A percentile compares a stretch with the other conserved stretches of the same genome.
Conservation (phyloP, 1,139 yeast genomes). For the Kodamaea arcana region DNA sequence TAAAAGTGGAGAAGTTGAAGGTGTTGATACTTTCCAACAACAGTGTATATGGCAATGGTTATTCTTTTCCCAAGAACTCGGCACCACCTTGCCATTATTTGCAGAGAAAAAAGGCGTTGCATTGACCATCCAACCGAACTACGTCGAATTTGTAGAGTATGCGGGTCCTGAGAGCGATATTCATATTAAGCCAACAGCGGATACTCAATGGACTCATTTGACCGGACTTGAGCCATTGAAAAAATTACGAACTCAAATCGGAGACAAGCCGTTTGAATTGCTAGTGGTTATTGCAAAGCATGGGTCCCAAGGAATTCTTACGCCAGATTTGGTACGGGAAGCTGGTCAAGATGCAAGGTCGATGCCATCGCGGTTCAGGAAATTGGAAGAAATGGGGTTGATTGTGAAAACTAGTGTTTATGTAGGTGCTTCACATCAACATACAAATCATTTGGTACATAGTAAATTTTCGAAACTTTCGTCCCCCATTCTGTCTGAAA, state of each 20-base stretch:
- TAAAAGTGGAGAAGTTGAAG: slow-evolving; percentile 2
- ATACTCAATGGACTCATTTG: slow-evolving; percentile 39
- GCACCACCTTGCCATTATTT: slow-evolving; percentile 14
- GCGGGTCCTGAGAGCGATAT: slow-evolving; percentile 15
- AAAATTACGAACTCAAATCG: slow-evolving; percentile 29
- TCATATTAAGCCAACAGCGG: slow-evolving; percentile 32
- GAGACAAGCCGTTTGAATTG: slow-evolving; percentile 41
- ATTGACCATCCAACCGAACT: slow-evolving; percentile 18
- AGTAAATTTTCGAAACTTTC: slow-evolving; percentile 26
- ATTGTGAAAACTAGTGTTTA: slow-evolving; percentile 41
- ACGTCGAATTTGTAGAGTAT: slow-evolving; percentile 16
- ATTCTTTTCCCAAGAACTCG: slow-evolving; percentile 22
- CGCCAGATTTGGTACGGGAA: slow-evolving; percentile 50
- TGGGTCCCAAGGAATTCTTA: slow-evolving; percentile 53
- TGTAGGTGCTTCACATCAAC: slow-evolving; percentile 39
- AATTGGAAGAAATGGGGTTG: slow-evolving; percentile 46
- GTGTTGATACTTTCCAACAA: slow-evolving; percentile 32
- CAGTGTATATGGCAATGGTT: slow-evolving; percentile 41
- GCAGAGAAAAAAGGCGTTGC: slow-evolving; percentile 15
- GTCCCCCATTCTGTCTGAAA: slow-evolving; percentile 10
- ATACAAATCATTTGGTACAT: slow-evolving; percentile 48
- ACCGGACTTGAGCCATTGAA: slow-evolving; percentile 37
- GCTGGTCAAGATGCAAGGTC: slow-evolving; percentile 74
- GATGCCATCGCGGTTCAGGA: slow-evolving; percentile 56
- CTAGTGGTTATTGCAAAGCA: slow-evolving; percentile 50